Base-by-base conservation (phyloP, 768 basidiomycete genomes). In the Mycena maculata region DNA sequence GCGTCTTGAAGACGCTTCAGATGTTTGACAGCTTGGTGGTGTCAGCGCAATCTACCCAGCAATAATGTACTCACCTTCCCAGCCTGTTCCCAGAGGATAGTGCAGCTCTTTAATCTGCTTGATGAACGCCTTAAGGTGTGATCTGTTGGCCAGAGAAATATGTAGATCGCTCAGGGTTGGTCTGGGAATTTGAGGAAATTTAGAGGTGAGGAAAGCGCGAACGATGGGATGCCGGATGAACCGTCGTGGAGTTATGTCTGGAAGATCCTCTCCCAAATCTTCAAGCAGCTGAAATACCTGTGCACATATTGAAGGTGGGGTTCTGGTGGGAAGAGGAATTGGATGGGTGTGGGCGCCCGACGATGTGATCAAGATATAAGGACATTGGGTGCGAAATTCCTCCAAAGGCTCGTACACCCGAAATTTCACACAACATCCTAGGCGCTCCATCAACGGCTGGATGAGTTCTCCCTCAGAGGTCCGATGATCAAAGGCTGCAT, bases 261-360 rank as follows among this genome's bases (percentile, higher is more conserved):
- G 52, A 3, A 76, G 45, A 18, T 76, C 73, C 2, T 67, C 60
- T 4, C 38, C 20, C 7, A 75, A 30, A 1, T 49, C 27, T 8
- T 57, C 22, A 0, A 73, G 49, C 0, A 76, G 53, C n/a, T 56
- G 10, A 6, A 63, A 45, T 0, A 76, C 10, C 15, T 57, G 25
- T 9, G 36, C 7, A 0, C 61, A 58, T 2, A 74, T 39, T 12
- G n/a, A 0, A 1, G 66, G 61, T 15, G 76, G 74, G 0, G 73
- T 75, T 47, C 69, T 72, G 1, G 13, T 38, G 7, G 69, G 72
- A 18, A 73, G 33, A 8, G 76, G 74, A 57, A 75, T 67, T 6
- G 71, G 72, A 58, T 76, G 76, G 9, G 47, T 20, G 56, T 76
- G 76, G 4, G 11, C n/a, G 0, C 76, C 73, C n/a, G 33, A 44